Base-by-base conservation (phyloP, 768 basidiomycete species). In the Suillus discolor region DNA sequence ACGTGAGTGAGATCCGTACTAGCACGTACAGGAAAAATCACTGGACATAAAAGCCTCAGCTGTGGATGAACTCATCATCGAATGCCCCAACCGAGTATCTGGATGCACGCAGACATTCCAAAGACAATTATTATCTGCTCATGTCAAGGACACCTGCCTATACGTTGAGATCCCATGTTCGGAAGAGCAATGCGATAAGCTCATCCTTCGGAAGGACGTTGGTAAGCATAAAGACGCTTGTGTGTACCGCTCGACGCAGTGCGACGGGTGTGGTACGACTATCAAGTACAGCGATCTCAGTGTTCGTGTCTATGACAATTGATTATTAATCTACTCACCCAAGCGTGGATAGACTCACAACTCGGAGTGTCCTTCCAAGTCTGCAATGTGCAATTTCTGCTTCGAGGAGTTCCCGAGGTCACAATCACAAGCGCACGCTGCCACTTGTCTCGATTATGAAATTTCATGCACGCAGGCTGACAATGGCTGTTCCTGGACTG, bases 31-130 rank as follows among this genome's bases (percentile, higher is more conserved):
- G 8, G 57, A 49, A 25, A 36, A 38, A 31, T 36, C n/a, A 60
- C 51, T 72, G 59, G n/a, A 70, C 57, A 31, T 25, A 20, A 45
- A 16, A 41, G 60, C 61, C 68, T 23, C 68, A 94, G 92, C 84
- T 95, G 93, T 94, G 53, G 93, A 94, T 67, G 93, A 95, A 78
- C 82, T 95, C 53, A 51, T 84, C 16, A 92, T 94, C 0, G 86
- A 89, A 74, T 95, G 93, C 74, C 82, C 86, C 8, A 81, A 91
- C 65, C 80, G 81, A 28, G 67, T 71, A 18, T 79, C 81, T 2
- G 93, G 92, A 12, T 94, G 93, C 71, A 68, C 72, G 6, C 76
- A 87, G 74, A 86, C 83, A 3, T 87, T 85, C 65, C 89, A 95
- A 72, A 79, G 93, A 38, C 90, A 91, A 71, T 75, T 87, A 31